Conservation (phyloP, 768 basidiomycete species). For the Podaxis sp. region DNA sequence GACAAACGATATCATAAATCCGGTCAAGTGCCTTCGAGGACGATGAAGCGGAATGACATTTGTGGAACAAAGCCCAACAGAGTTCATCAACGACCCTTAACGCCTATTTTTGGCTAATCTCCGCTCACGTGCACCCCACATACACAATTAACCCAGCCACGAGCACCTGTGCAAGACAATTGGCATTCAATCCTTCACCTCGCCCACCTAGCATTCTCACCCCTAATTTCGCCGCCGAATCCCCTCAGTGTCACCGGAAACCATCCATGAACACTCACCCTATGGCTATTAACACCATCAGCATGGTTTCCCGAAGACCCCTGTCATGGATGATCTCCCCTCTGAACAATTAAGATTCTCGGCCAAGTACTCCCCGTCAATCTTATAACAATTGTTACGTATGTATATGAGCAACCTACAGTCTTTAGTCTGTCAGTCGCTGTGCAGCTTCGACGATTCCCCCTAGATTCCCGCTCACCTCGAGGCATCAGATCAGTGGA, state of each 20-base stretch:
- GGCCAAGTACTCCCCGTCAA: not conserved
- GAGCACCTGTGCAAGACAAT: not conserved
- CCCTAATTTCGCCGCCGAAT: not conserved
- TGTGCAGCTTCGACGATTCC: not conserved
- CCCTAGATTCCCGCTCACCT: not conserved
- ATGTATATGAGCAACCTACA: not conserved
- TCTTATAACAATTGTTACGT: not conserved
- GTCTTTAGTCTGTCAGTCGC: not conserved
- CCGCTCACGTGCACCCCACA: not conserved
- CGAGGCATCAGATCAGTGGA: not conserved
- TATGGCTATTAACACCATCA: not conserved
- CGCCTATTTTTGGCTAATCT: not conserved
- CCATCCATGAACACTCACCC: not conserved
- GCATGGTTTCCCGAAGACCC: not conserved
- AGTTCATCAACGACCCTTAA: not conserved
- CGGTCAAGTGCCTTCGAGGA: slow-evolving; percentile 4
- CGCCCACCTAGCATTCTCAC: not conserved
- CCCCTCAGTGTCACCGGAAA: not conserved
- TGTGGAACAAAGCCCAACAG: not conserved
- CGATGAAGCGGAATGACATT: slow-evolving; percentile 7
- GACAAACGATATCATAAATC: slow-evolving; percentile 14
- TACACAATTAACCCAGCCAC: not conserved
- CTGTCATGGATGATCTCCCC: not conserved
- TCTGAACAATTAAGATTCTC: not conserved
- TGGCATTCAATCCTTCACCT: not conserved